Percentiles rank a stretch among this genome's conserved stretches.
Evolutionary conservation across 495 filamentous ascomycete species (phyloP).

Genomic region (Penicillium crystallinum): DNA sequence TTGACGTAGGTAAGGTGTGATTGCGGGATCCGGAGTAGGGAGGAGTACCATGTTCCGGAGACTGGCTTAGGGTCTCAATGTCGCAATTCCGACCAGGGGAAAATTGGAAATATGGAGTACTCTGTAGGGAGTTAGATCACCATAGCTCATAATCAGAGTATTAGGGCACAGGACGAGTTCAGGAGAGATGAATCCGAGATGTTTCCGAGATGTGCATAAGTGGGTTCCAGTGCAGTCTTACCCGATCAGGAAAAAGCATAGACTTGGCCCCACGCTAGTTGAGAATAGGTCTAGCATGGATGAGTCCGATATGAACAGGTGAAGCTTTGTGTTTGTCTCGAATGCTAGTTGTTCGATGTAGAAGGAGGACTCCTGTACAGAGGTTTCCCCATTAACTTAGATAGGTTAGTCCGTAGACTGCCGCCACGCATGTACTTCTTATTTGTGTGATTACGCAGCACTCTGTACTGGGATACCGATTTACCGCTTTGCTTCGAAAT

Average conservation of each 20-base stretch:
- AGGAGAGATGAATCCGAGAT: neutral
- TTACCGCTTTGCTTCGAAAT: neutral
- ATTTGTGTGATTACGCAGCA: neutral
- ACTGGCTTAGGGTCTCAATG: too few species aligned
- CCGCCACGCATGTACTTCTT: neutral
- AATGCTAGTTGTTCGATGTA: too few species aligned
- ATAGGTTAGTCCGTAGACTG: neutral
- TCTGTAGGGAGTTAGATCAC: too few species aligned
- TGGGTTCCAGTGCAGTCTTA: neutral
- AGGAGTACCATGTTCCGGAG: too few species aligned
- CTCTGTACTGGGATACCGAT: neutral
- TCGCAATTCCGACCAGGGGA: too few species aligned
- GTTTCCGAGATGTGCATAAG: neutral
- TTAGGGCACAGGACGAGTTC: neutral
- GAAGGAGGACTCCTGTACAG: neutral
- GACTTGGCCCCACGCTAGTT: neutral
- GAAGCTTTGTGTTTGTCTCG: too few species aligned
- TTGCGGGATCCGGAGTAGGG: too few species aligned
- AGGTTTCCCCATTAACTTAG: neutral
- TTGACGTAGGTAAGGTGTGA: too few species aligned
- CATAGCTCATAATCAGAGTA: too few species aligned
- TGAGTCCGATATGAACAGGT: neutral
- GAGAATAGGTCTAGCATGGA: neutral
- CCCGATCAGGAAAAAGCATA: conserved; percentile 19
- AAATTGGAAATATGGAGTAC: too few species aligned